Evolutionary conservation across 2,329 filamentous ascomycete species (phyloP), one percentile per base, ranked within the genome.

Genomic region (Drechslerella coelobrocha): DNA sequence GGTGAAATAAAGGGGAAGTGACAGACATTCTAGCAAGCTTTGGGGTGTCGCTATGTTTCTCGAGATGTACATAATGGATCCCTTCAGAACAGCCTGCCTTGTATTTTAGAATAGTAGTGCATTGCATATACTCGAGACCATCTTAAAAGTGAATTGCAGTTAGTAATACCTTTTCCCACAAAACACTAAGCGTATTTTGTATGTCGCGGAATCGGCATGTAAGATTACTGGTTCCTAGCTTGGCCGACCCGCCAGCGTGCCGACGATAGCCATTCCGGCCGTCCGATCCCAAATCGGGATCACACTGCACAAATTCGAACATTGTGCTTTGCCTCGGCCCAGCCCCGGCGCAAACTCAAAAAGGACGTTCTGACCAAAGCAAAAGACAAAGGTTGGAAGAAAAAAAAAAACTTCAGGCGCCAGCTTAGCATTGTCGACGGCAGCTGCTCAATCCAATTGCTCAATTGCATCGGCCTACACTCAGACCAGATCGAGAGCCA

Each of bases 1-100:
- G 77, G 85, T 76, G 23, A 76, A 76, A 43, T 73, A 68, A 68
- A 60, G 14, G 17, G 21, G 14, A 24, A 8, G 12, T 31, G 34
- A 48, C 14, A 2, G 39, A n/a, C 23, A 27, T 47, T 21, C 50
- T 50, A 59, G 61, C 60, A 66, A 37, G 60, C 37, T 60, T 59
- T n/a, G 27, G 31, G 7, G n/a, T 26, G 10, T 23, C 12, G 23
- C 26, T 34, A 19, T 53, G 17, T 34, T 37, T 10, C 6, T 7
- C 10, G 27, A 21, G n/a, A n/a, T 39, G 34, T 39, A 39, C 12
- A 39, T 39, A 39, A n/a, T n/a, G n/a, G n/a, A n/a, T n/a, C n/a
- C n/a, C n/a, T n/a, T n/a, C n/a, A n/a, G n/a, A n/a, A n/a, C n/a
- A n/a, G n/a, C n/a, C n/a, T n/a, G n/a, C n/a, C n/a, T n/a, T n/a